These are phyloP conservation scores for Yarrowia sp. DNA, from an alignment of 805 yeast species.

Conservation along the genomic window DNA sequence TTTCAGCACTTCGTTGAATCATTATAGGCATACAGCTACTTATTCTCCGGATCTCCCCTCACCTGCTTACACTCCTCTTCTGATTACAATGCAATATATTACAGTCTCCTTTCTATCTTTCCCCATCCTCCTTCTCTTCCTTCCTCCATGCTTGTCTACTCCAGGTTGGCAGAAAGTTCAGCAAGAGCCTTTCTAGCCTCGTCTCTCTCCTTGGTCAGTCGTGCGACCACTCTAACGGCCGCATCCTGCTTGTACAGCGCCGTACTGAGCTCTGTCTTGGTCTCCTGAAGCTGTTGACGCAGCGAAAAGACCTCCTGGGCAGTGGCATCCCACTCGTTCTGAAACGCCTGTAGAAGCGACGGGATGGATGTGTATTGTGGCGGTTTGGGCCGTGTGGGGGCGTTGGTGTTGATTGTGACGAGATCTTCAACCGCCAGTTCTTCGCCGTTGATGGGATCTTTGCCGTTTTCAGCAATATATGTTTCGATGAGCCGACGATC, in stretches of 20 bases:
- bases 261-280: slow-evolving; percentile 75
- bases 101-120: too few species aligned
- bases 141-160: slow-evolving; percentile 29
- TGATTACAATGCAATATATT: slow-evolving; percentile 19
- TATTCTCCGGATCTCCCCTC: too few species aligned
- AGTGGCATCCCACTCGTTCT: slow-evolving; percentile 88
- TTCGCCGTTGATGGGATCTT: slow-evolving; percentile 78
- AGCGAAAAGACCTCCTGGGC: slow-evolving; percentile 80
- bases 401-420: slow-evolving; percentile 52
- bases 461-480: slow-evolving; percentile 68
- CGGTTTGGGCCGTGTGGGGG: slow-evolving; percentile 47
- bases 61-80: too few species aligned
- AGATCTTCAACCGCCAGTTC: slow-evolving; percentile 66
- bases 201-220: slow-evolving; percentile 75
- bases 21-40: too few species aligned
- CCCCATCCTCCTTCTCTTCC: slow-evolving; percentile 5
- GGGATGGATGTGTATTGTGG: slow-evolving; percentile 73
- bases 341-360: slow-evolving; percentile 72
- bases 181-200: slow-evolving; percentile 72
- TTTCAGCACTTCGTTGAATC: too few species aligned
- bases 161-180: slow-evolving; percentile 52
- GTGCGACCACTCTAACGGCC: slow-evolving; percentile 83
- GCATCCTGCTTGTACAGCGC: slow-evolving; percentile 89
- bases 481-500: slow-evolving; percentile 66
- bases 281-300: slow-evolving; percentile 69